Evolutionary conservation across 1,284 basidiomycete genomes (phyloP).

Genomic region (Tylopilus orsonianus): DNA sequence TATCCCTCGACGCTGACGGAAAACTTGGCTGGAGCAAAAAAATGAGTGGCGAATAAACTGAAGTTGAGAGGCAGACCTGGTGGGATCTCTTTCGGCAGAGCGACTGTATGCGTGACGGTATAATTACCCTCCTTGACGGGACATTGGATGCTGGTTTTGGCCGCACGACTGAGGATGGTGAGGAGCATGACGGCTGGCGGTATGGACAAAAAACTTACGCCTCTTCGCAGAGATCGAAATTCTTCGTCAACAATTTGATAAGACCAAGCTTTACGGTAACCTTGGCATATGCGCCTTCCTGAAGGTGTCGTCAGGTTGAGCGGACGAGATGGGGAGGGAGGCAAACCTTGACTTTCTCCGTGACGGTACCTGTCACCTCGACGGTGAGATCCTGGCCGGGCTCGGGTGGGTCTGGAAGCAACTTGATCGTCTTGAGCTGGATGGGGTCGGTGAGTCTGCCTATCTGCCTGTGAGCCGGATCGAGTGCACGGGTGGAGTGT

Average conservation of each 20-base stretch:
- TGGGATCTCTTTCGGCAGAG: conserved; percentile 87
- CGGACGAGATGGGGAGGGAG: neutral
- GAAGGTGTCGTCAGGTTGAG: conserved; percentile 7
- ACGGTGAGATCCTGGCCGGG: conserved; percentile 85
- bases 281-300: conserved; percentile 91
- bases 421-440: conserved; percentile 62
- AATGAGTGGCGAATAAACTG: conserved; percentile 7
- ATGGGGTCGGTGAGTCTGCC: conserved; percentile 50
- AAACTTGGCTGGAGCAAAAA: conserved; percentile 76
- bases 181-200: conserved; percentile 2
- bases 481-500: neutral
- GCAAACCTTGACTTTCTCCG: conserved; percentile 64
- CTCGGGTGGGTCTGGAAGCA: conserved; percentile 80
- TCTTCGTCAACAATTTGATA: conserved; percentile 80
- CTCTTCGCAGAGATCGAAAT: conserved; percentile 88
- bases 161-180: conserved; percentile 50
- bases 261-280: conserved; percentile 87
- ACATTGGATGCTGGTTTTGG: conserved; percentile 73
- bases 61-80: conserved; percentile 52
- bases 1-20: conserved; percentile 70
- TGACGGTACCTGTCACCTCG: conserved; percentile 63
- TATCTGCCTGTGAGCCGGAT: conserved; percentile 30
- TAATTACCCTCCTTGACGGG: conserved; percentile 75
- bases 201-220: conserved; percentile 62
- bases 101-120: conserved; percentile 74